Evolutionary conservation across 2,329 filamentous ascomycete species (phyloP), one percentile per base, ranked within the genome.

Genomic region (Curvularia spicifera): DNA sequence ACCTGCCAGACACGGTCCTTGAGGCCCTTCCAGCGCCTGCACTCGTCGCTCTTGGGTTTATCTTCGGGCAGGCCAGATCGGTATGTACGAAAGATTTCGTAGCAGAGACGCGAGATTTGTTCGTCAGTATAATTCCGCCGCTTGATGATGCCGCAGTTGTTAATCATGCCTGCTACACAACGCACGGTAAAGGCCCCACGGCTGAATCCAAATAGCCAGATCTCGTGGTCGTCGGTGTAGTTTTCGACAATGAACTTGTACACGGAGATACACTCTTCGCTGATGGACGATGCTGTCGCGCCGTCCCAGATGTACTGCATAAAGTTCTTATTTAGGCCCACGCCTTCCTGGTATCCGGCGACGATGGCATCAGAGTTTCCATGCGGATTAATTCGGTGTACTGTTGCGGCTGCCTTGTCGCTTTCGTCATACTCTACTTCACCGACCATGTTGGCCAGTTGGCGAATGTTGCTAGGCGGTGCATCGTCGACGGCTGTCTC

Each of bases 131-230:
- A 61, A 2, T 51, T 49, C 0, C 12, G 44, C 2, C 45, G 52
- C 46, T 58, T 60, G 20, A 78, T 77, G 40, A 81, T 75, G 3
- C 79, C 79, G 31, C 79, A 74, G 18, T 79, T 78, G 35, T 76
- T 77, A 50, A 81, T 77, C 67, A 81, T 78, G 45, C 79, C 79
- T 3, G 76, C 78, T 0, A 81, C 71, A 48, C 74, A 78, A 8
- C 79, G 75, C 28, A 77, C 76, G 0, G 78, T 82, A 57, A 76
- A 82, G 1, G 80, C 76, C n/a, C 80, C 79, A 39, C 80, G 71
- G 5, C 78, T 80, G 64, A 81, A 81, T 2, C 80, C 80, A 33
- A 81, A 72, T 3, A 82, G 63, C 66, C 78, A 81, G 42, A 82
- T 80, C 10, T 78, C 78, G 49, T 81, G 76, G 0, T 72, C 70